These are phyloP conservation scores for Hortaea sp. DNA, from an alignment of 2,329 filamentous ascomycete species.

Conservation along the genomic window DNA sequence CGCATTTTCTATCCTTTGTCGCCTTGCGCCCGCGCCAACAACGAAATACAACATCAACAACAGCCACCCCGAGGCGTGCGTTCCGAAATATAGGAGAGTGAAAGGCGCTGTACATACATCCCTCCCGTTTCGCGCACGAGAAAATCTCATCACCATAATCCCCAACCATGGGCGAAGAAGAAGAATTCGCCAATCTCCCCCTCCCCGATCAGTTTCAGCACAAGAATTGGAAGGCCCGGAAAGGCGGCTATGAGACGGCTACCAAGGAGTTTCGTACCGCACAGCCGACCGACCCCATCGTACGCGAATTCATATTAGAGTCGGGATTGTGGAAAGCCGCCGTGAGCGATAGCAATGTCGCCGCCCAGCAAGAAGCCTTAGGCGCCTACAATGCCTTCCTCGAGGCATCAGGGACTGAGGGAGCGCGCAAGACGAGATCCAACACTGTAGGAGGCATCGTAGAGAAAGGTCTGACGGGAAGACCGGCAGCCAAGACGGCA, in stretches of 20 bases:
- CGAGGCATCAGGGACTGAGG: conserved; percentile 76
- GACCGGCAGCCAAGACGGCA: conserved; percentile 79
- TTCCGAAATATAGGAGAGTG: no score
- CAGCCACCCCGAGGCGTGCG: no score
- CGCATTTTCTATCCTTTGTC: no score
- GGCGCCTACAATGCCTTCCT: conserved; percentile 82
- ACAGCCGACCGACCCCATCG: conserved; percentile 73
- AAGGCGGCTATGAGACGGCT: conserved; percentile 87
- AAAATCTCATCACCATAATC: background rate
- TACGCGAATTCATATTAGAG: conserved; percentile 79
- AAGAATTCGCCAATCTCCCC: conserved; percentile 71
- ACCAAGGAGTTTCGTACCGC: conserved; percentile 77
- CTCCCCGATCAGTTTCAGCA: conserved; percentile 72
- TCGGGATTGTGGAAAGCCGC: conserved; percentile 82
- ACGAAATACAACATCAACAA: no score
- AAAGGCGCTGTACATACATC: no score
- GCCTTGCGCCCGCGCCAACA: no score
- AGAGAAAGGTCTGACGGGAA: conserved; percentile 85
- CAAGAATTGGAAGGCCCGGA: conserved; percentile 97
- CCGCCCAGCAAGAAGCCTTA: conserved; percentile 88
- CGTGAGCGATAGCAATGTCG: conserved; percentile 89
- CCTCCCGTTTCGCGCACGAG: background rate
- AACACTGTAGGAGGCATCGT: conserved; percentile 68
- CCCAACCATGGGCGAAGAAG: conserved; percentile 61
- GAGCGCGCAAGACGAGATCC: conserved; percentile 55